Base-by-base conservation (phyloP, 257 asterid genomes). In the Plectranthus barbatus region DNA sequence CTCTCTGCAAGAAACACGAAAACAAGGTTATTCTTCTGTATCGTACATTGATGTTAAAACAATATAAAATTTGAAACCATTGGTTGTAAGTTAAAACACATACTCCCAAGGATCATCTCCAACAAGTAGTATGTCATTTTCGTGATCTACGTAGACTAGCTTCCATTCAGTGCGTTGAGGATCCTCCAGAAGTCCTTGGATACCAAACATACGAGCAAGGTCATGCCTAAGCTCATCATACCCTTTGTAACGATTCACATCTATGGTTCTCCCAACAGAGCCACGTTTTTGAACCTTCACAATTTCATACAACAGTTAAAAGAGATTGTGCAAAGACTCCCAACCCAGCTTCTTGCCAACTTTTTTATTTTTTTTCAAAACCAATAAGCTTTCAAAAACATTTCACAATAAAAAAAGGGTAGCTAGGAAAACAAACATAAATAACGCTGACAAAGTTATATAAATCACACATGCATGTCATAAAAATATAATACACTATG, bases 41-140 rank as follows among this genome's bases (percentile, higher is more conserved):
- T 7, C 5, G 5, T 26, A 2, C 31, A 2, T 26, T 26, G 21
- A 41, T 41, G 1, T n/a, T 26, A 15, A 39, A 48, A 67, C n/a
- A 15, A 4, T 50, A 19, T n/a, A n/a, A 5, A 23, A 40, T 40
- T 0, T 6, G 9, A 47, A 50, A 20, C 10, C 39, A 21, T 13
- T 49, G 39, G 33, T 18, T 47, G n/a, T 0, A 14, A 52, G 37
- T 18, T 47, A 11, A 0, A 14, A 47, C 6, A 26, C 31, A 26
- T 89, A 92, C 76, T 89, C 99, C 92, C 94, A 87, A 4, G 96
- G 94, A 71, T 88, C 96, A 47, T 88, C 96, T 52, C 96, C 96
- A 37, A 88, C 95, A 4, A 88, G 88, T 65, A 88, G 72, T 64
- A 84, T 85, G 53, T 88, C 96, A 36, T 86, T 84, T 72, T 88